A percentile compares a stretch with the other conserved stretches of the same genome.
Evolutionary conservation across 2,329 filamentous ascomycete species (phyloP).

Genomic region (Arthrobotrys musiformis): DNA sequence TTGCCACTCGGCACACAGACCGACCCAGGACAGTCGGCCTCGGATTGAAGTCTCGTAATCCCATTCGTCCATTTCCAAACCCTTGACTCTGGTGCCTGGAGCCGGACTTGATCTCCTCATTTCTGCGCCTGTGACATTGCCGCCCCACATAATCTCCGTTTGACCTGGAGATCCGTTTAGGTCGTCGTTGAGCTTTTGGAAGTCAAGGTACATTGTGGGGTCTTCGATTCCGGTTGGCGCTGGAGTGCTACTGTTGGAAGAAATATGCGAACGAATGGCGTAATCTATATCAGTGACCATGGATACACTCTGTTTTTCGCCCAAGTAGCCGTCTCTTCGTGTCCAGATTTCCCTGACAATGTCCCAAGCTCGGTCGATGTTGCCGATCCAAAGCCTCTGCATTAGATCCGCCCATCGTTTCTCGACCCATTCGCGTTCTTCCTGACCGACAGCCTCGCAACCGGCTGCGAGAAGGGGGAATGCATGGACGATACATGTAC

Average conservation of each 20-base stretch:
- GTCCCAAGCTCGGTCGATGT: slow-evolving; percentile 73
- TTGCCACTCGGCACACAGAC: slow-evolving; percentile 50
- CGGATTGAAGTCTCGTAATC: slow-evolving; percentile 54
- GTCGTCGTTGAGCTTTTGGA: slow-evolving; percentile 50
- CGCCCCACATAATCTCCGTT: slow-evolving; percentile 46
- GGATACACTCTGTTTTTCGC: slow-evolving; percentile 30
- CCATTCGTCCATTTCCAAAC: slow-evolving; percentile 52
- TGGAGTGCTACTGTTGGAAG: slow-evolving; percentile 48
- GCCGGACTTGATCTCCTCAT: slow-evolving; percentile 41
- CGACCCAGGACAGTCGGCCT: slow-evolving; percentile 51
- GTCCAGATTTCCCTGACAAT: slow-evolving; percentile 75
- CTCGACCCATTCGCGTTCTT: slow-evolving; percentile 73
- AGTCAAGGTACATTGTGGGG: slow-evolving; percentile 53
- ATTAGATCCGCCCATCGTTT: slow-evolving; percentile 73
- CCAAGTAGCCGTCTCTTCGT: slow-evolving; percentile 68
- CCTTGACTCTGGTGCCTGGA: slow-evolving; percentile 46
- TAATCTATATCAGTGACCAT: slow-evolving; percentile 64
- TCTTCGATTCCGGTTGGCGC: slow-evolving; percentile 47
- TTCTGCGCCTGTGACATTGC: slow-evolving; percentile 20
- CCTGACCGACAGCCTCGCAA: slow-evolving; percentile 70
- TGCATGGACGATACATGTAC: slow-evolving; percentile 75
- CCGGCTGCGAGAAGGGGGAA: slow-evolving; percentile 76
- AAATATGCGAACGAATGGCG: slow-evolving; percentile 58
- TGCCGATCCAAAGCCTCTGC: slow-evolving; percentile 73
- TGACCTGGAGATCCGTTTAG: slow-evolving; percentile 35